Evolutionary conservation across 768 basidiomycete genomes (phyloP).

Genomic region (Podaxis sp.): DNA sequence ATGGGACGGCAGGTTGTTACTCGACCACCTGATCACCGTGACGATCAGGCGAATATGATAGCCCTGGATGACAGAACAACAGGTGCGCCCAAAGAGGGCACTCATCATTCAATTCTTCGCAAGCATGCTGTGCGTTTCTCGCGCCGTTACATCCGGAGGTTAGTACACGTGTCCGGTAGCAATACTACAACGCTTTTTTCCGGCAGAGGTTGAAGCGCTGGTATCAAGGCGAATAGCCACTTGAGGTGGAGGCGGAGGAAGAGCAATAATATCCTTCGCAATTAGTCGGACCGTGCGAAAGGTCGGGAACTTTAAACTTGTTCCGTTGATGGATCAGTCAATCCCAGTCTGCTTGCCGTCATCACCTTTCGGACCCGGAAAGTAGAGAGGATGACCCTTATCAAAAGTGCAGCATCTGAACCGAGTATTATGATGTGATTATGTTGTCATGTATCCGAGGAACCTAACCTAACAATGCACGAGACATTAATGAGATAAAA

Average conservation of each 20-base stretch:
- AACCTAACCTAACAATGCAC: not conserved
- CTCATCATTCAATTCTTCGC: not conserved
- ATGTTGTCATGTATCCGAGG: not conserved
- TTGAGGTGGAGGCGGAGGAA: not conserved
- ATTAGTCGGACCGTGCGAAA: not conserved
- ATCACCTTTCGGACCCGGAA: not conserved
- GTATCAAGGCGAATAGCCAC: not conserved
- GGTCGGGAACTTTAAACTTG: not conserved
- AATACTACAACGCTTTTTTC: not conserved
- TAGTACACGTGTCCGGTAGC: not conserved
- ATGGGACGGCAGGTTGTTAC: not conserved
- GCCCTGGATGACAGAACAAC: not conserved
- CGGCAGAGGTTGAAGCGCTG: not conserved
- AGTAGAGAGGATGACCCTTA: not conserved
- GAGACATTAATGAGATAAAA: not conserved
- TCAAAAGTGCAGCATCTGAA: no score
- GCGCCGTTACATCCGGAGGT: not conserved
- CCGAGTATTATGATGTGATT: not conserved
- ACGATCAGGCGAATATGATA: slow-evolving; percentile 3
- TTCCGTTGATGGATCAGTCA: not conserved
- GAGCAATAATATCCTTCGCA: not conserved
- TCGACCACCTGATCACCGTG: not conserved
- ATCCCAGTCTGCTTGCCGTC: not conserved
- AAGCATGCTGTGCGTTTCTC: no score
- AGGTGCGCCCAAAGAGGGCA: not conserved